A percentile compares a stretch with the other conserved stretches of the same genome.
Evolutionary conservation across 805 yeast genomes (phyloP).

Genomic region (Candida caryicola): DNA sequence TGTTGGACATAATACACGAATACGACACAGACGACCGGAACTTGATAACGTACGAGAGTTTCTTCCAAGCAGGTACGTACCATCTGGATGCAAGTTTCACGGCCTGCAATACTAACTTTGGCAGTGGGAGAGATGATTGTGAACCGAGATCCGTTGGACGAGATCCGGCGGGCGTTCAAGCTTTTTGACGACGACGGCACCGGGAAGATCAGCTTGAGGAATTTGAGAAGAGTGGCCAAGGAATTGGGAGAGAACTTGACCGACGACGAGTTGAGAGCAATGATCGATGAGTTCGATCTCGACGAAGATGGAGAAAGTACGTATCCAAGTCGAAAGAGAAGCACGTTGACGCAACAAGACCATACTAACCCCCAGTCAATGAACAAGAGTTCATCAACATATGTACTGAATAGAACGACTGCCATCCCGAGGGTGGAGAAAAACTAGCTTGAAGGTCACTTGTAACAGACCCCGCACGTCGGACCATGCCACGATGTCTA

Average conservation of each 20-base stretch:
- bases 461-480: too few species aligned
- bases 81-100: background rate
- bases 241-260: conserved; percentile 89
- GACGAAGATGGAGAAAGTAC: conserved; percentile 91
- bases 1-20: conserved; percentile 72
- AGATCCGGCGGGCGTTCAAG: conserved; percentile 83
- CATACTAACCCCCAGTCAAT: conserved; percentile 49
- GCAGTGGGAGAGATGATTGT: conserved; percentile 76
- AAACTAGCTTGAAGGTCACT: too few species aligned
- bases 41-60: conserved; percentile 76
- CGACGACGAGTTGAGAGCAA: conserved; percentile 90
- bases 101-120: conserved; percentile 20
- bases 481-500: too few species aligned
- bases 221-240: conserved; percentile 83
- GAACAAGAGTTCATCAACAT: conserved; percentile 67
- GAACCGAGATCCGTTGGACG: conserved; percentile 89
- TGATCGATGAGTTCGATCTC: conserved; percentile 96
- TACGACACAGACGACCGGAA: conserved; percentile 76
- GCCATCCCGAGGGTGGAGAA: background rate
- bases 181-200: conserved; percentile 85
- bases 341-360: background rate
- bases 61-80: conserved; percentile 64
- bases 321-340: conserved; percentile 20
- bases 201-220: conserved; percentile 77
- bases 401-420: conserved; percentile 11